These are phyloP conservation scores for Pestalotiopsis sp. DNA, from an alignment of 2,329 filamentous ascomycete species.

Conservation along the genomic window DNA sequence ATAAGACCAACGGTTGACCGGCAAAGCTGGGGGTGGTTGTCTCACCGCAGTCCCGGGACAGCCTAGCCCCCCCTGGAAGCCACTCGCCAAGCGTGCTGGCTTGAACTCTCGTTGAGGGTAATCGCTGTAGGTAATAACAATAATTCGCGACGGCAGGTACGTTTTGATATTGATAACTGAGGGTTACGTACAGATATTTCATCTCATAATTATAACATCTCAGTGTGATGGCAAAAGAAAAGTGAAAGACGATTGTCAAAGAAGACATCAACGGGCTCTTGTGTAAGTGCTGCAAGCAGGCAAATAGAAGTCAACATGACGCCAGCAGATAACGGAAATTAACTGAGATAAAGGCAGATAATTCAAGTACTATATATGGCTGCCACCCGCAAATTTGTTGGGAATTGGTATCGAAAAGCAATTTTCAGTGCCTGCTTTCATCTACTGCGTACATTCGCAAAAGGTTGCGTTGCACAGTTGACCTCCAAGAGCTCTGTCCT, in stretches of 20 bases:
- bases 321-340: not conserved
- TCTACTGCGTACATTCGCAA: not conserved
- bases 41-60: not conserved
- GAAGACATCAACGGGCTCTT: not conserved
- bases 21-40: not conserved
- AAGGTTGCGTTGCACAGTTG: not conserved
- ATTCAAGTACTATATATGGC: not conserved
- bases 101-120: not conserved
- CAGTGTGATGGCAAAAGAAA: too few relatives aligned
- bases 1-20: not conserved
- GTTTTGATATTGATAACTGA: too few relatives aligned
- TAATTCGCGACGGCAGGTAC: too few relatives aligned
- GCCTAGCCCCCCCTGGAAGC: not conserved
- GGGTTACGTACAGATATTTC: too few relatives aligned
- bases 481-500: not conserved
- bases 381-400: not conserved
- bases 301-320: not conserved
- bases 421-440: not conserved
- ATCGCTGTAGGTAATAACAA: not conserved
- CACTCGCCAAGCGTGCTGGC: not conserved
- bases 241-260: too few relatives aligned
- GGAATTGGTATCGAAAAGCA: not conserved
- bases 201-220: too few relatives aligned
- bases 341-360: not conserved
- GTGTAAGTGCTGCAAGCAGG: not conserved